Base-by-base conservation (phyloP, 2,329 filamentous ascomycete species). In the Elsinoe fawcettii region DNA sequence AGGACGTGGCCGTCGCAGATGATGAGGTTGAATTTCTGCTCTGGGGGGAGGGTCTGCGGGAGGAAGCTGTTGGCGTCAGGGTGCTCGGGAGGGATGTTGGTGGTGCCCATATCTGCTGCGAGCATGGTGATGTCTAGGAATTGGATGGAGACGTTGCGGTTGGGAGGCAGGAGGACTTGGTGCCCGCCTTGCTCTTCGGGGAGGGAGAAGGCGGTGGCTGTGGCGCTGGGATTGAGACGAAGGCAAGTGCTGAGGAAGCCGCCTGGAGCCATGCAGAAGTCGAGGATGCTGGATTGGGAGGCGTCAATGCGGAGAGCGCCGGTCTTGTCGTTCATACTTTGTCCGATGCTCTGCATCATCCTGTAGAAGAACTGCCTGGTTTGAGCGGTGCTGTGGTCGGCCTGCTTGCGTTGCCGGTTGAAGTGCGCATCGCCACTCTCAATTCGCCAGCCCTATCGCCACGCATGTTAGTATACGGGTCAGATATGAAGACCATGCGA, bases 201-300 rank as follows among this genome's bases (percentile, higher is more conserved):
- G 1, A 81, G 66, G 66, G 14, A 37, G 36, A 54, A 41, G 8
- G 51, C 32, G 6, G n/a, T 23, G 18, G 71, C 63, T 16, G 66
- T 65, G 2, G 75, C 69, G 0, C 49, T 32, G 0, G 66, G 72
- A 51, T 75, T 76, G 9, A 62, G 59, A 3, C 64, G 34, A 23
- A 80, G 60, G 0, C 71, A 71, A 7, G 65, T 67, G 0, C 62
- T 59, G 2, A 77, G 65, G 60, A 80, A 83, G 1, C 76, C 80
- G 3, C 80, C 80, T 0, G 80, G 80, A 0, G 80, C 80, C 69
- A 78, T 75, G 64, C 80, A 81, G 60, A 81, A 70, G 60, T 83
- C 80, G 1, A 84, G 73, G 18, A 82, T 69, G 8, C 44, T 16
- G 20, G 18, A 32, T 16, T 27, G 12, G 11, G 23, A 34, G n/a